A percentile compares a stretch with the other conserved stretches of the same genome.
Conservation (phyloP, 768 basidiomycete genomes). For the Boletus edulis region DNA sequence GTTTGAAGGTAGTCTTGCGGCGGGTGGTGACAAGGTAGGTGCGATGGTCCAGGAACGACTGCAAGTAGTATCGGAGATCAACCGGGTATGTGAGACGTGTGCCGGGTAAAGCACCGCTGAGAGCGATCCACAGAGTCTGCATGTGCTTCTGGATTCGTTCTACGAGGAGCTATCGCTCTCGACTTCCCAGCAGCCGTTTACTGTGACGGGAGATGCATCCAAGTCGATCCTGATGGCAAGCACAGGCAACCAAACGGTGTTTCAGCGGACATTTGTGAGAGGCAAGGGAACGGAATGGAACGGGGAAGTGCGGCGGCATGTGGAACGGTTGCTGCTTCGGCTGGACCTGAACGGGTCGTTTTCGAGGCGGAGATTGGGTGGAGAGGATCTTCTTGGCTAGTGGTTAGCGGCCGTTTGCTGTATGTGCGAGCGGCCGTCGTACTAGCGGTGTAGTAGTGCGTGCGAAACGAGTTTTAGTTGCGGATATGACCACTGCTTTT, state of each 20-base stretch:
- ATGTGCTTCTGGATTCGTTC: constrained; percentile 65
- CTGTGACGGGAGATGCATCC: constrained; percentile 61
- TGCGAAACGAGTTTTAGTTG: not conserved
- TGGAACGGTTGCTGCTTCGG: constrained; percentile 78
- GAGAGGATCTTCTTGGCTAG: not conserved
- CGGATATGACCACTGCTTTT: constrained; percentile 26
- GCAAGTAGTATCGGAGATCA: constrained; percentile 68
- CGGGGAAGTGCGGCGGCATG: constrained; percentile 70
- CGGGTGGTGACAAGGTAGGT: constrained; percentile 57
- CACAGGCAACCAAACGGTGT: constrained; percentile 45
- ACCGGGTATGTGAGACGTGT: constrained; percentile 49
- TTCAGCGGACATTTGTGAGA: constrained; percentile 51
- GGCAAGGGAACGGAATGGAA: constrained; percentile 55
- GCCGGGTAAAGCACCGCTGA: not conserved
- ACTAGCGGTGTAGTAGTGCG: not conserved
- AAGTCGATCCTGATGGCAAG: constrained; percentile 64
- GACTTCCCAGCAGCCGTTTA: constrained; percentile 72
- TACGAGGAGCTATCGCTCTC: constrained; percentile 78
- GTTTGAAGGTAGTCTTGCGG: constrained; percentile 71
- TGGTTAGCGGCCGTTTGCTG: too few species aligned
- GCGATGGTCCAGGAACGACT: constrained; percentile 70
- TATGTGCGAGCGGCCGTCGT: too few species aligned
- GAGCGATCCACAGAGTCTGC: constrained; percentile 53
- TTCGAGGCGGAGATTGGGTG: constrained; percentile 44
- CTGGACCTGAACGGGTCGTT: constrained; percentile 84